Base-by-base conservation (phyloP, 1,284 basidiomycete species). In the Cutaneotrichosporon curvatum region DNA sequence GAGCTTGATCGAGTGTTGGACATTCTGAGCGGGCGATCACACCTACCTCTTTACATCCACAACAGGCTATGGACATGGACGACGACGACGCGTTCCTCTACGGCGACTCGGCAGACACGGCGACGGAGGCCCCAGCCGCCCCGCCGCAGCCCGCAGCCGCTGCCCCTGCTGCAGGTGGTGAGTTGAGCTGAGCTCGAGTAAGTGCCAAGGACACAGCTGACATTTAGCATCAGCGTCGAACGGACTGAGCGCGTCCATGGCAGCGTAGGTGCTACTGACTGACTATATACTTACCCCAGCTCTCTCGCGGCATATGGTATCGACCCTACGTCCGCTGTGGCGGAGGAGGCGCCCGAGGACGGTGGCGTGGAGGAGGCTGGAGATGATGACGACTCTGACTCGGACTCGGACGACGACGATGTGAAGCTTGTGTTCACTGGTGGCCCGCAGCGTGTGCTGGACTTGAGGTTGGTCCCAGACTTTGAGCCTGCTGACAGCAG, bases 61-160 rank as follows among this genome's bases (percentile, higher is more conserved):
- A n/a, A n/a, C n/a, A n/a, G n/a, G 25, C 25, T 7, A 34, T 65
- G 63, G 63, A 64, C 53, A 57, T 63, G 35, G 67, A 70, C 50
- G 67, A 69, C 51, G 68, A 71, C 49, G 69, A 69, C 48, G 62
- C 65, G 3, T 71, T 70, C 50, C 60, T 71, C 19, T 71, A 71
- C 45, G 69, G 69, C 6, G 67, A 68, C 18, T 33, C 40, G n/a
- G 31, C 45, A 5, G 25, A 28, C 25, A 28, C 25, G 25, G 12
- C 7, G 25, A 7, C 25, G 8, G 25, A 28, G 25, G 39, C 35
- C 7, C 22, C 38, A 3, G 21, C 18, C 4, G 23, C 25, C n/a
- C 9, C 8, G 32, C 5, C 6, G 32, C 5, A 14, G 14, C 8
- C 8, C 8, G 16, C 32, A 15, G 50, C 47, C 20, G 18, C 41